A percentile compares a stretch with the other conserved stretches of the same genome.
Evolutionary conservation across 2,329 filamentous ascomycete species (phyloP).

Genomic region (Zymoseptoria tritici): DNA sequence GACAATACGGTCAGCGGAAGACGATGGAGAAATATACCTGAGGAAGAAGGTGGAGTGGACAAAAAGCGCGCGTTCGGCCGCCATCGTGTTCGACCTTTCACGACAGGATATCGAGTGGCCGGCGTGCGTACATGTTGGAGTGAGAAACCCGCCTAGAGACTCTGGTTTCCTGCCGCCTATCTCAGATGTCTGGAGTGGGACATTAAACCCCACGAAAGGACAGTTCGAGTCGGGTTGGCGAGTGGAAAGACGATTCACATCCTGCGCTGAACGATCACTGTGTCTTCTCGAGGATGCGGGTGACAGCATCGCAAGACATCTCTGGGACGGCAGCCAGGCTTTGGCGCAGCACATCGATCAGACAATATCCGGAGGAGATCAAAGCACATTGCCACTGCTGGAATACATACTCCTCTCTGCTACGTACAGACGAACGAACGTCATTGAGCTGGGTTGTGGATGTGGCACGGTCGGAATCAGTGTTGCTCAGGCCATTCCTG

Average conservation of each 20-base stretch:
- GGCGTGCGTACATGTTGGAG: slow-evolving; percentile 35
- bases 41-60: slow-evolving; percentile 39
- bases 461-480: slow-evolving; percentile 62
- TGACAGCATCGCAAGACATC: slow-evolving; percentile 64
- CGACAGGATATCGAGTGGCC: slow-evolving; percentile 33
- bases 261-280: slow-evolving; percentile 35
- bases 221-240: slow-evolving; percentile 41
- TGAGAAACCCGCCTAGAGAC: slow-evolving; percentile 25
- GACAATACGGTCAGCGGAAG: slow-evolving; percentile 28
- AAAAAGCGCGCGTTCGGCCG: slow-evolving; percentile 37
- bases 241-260: slow-evolving; percentile 48
- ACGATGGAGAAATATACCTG: slow-evolving; percentile 34
- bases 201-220: slow-evolving; percentile 35
- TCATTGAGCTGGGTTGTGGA: slow-evolving; percentile 60
- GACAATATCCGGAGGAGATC: slow-evolving; percentile 30
- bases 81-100: slow-evolving; percentile 36
- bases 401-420: slow-evolving; percentile 32
- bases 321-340: slow-evolving; percentile 61
- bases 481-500: slow-evolving; percentile 48
- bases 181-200: slow-evolving; percentile 51
- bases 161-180: slow-evolving; percentile 35
- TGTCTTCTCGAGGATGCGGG: slow-evolving; percentile 62
- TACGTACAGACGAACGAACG: slow-evolving; percentile 38
- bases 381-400: slow-evolving; percentile 29
- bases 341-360: slow-evolving; percentile 47